Conservation (phyloP, 345 rosid species). For the Pseudoturritis turrita region DNA sequence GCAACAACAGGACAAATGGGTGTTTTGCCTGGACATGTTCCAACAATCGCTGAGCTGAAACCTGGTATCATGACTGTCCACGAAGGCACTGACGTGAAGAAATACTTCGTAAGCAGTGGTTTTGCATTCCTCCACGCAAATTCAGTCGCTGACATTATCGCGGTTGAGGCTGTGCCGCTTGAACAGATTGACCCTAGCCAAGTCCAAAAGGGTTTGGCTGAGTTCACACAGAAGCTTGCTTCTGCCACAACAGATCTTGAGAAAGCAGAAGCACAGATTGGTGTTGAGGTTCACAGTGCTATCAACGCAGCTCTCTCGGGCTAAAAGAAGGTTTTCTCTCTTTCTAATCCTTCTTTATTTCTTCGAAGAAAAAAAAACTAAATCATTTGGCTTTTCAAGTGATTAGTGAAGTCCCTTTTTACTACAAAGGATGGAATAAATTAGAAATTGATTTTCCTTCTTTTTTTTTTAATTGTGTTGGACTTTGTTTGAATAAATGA, state of each 20-base stretch:
- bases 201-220: constrained; percentile 85
- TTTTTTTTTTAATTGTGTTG: constrained; percentile 17
- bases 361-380: background rate
- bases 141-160: constrained; percentile 72
- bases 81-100: constrained; percentile 64
- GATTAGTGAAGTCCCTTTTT: constrained; percentile 20
- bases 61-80: constrained; percentile 89
- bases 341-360: background rate
- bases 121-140: constrained; percentile 79
- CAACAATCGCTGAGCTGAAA: constrained; percentile 82
- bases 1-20: constrained; percentile 96
- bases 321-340: constrained; percentile 26
- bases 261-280: constrained; percentile 91
- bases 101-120: constrained; percentile 87
- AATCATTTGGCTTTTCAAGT: constrained; percentile 25
- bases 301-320: constrained; percentile 60
- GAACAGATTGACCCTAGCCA: constrained; percentile 59
- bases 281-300: constrained; percentile 73
- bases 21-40: constrained; percentile 82
- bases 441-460: constrained; percentile 16
- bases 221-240: constrained; percentile 64
- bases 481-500: constrained; percentile 24
- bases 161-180: constrained; percentile 72
- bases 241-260: constrained; percentile 74
- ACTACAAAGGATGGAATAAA: constrained; percentile 21